phyloP scores from a whole-genome alignment of 73 alveolate genomes.

The Paramecium sexaurelia region DNA sequence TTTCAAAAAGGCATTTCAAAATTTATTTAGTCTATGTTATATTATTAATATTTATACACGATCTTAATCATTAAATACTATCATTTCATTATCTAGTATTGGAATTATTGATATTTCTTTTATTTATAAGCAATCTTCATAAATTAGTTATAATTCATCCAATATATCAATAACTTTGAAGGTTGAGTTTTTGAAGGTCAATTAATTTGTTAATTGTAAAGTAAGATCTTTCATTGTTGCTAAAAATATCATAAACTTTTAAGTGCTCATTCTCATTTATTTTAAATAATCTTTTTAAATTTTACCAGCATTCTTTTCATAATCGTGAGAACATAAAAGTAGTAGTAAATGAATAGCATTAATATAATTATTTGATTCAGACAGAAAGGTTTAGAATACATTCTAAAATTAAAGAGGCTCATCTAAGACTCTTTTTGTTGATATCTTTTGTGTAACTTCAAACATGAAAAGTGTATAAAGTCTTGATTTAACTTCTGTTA shows the following conservation, averaged over 20 bases:
- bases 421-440: slow-evolving; percentile 4
- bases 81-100: background rate
- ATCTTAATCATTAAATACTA: background rate
- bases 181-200: background rate
- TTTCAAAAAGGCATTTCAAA: slow-evolving; percentile 21
- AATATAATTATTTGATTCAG: slow-evolving; percentile 52
- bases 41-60: background rate
- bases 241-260: slow-evolving; percentile 17
- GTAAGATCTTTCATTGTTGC: slow-evolving; percentile 12
- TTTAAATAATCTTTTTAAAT: slow-evolving; percentile 20
- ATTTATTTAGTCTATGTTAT: slow-evolving; percentile 18
- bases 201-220: background rate
- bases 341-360: slow-evolving; percentile 25
- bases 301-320: slow-evolving; percentile 2
- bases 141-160: slow-evolving; percentile 27
- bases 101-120: background rate
- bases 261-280: slow-evolving; percentile 47
- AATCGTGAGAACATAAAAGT: slow-evolving; percentile 16
- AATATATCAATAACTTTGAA: background rate
- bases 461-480: background rate
- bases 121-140: slow-evolving; percentile 34
- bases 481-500: background rate
- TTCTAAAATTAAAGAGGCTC: slow-evolving; percentile 43
- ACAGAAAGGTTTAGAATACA: slow-evolving; percentile 14
- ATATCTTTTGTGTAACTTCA: background rate